Base-by-base conservation (phyloP, 176 grass and related monocot species). In the Elymus sibiricus region DNA sequence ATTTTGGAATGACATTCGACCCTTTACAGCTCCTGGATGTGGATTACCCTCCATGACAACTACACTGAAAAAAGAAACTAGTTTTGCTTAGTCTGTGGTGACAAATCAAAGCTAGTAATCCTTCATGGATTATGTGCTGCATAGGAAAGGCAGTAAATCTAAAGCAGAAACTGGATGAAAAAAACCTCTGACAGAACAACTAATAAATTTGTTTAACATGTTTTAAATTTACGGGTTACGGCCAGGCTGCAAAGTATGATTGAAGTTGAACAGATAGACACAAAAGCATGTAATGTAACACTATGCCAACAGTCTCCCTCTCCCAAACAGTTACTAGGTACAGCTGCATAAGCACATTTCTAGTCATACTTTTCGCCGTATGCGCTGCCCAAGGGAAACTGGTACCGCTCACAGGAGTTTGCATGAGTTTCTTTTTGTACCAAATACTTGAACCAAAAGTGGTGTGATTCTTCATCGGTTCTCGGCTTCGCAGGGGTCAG, bases 41-140 rank as follows among this genome's bases (percentile, higher is more conserved):
- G 96, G 93, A 87, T 98, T 92, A 29, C 96, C 93, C 85, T 98
- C 96, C 90, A 91, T 98, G 85, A 98, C 90, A 53, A 98, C 96
- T 81, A 91, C 56, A 69, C 96, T 98, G 85, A 35, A 91, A 35
- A 86, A 37, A 37, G 31, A 29, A 78, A 82, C 53, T 64, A 62
- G 24, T 44, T 16, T 35, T 0, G 4, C 63, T 51, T n/a, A 77
- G n/a, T 82, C 46, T 39, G 6, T 25, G 28, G 2, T 9, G 24
- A 44, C 1, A 11, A 6, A 62, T 83, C 8, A 27, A 61, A 62
- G 77, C 31, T 84, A 89, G 14, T 28, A 64, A 22, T 61, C 59
- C 25, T 59, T 11, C 16, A 22, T 59, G 7, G 34, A 58, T 7
- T 29, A 6, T 49, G 47, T 63, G 4, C 11, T 7, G 11, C 15